Evolutionary conservation across 2,329 filamentous ascomycete species (phyloP).

Genomic region (Sclerotinia minor): DNA sequence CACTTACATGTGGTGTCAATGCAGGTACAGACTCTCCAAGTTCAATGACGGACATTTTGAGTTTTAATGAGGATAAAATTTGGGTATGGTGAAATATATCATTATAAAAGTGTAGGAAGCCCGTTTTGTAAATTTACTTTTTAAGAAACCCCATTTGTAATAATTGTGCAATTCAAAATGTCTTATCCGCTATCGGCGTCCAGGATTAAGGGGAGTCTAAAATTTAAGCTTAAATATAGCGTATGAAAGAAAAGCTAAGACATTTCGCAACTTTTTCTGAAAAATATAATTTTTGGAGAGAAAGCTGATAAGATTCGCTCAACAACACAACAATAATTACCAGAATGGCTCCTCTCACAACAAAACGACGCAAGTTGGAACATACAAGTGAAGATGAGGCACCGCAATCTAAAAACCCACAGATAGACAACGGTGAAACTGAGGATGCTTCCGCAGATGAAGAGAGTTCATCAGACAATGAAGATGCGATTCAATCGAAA

Average conservation of each 20-base stretch:
- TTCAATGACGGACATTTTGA: constrained; percentile 40
- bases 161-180: constrained; percentile 8
- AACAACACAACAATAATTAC: constrained; percentile 11
- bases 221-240: constrained; percentile 28
- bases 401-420: constrained; percentile 13
- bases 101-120: not conserved
- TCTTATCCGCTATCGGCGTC: constrained; percentile 30
- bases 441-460: constrained; percentile 21
- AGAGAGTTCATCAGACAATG: constrained; percentile 32
- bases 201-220: constrained; percentile 3
- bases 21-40: constrained; percentile 43
- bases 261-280: constrained; percentile 18
- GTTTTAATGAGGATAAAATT: not conserved
- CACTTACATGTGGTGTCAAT: constrained; percentile 42
- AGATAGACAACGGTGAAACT: constrained; percentile 19
- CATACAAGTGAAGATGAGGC: constrained; percentile 27
- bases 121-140: not conserved
- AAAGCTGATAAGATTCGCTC: constrained; percentile 4
- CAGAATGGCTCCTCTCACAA: constrained; percentile 33
- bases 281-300: constrained; percentile 24
- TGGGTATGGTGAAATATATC: constrained; percentile 8
- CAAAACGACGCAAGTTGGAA: constrained; percentile 43
- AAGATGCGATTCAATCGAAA: constrained; percentile 19
- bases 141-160: not conserved
- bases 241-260: constrained; percentile 5